phyloP scores from a whole-genome alignment of 1,284 basidiomycete genomes.

The Ceratobasidium papillatum region DNA sequence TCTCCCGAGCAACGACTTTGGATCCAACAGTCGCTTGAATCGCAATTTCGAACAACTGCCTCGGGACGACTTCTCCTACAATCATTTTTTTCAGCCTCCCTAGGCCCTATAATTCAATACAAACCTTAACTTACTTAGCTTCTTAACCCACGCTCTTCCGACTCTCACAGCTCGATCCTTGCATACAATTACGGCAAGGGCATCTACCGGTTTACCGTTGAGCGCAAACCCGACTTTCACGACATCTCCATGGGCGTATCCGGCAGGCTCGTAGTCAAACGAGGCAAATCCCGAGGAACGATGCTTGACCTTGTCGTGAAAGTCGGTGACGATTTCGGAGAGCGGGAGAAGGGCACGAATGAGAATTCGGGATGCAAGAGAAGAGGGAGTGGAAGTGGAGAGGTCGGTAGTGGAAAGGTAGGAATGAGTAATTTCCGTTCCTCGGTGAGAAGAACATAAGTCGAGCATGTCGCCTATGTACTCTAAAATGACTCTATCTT shows the following conservation, averaged over 20 bases:
- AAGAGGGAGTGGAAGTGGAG: constrained; percentile 55
- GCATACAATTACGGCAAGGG: constrained; percentile 89
- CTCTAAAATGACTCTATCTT: too few species aligned
- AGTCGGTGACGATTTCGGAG: constrained; percentile 90
- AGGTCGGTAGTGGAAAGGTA: constrained; percentile 67
- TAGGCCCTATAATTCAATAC: neutral
- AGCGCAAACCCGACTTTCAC: constrained; percentile 85
- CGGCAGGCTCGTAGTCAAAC: constrained; percentile 94
- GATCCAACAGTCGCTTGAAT: constrained; percentile 89
- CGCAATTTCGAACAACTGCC: constrained; percentile 93
- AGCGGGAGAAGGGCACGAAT: constrained; percentile 85
- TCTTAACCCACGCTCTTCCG: constrained; percentile 85
- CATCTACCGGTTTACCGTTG: constrained; percentile 88
- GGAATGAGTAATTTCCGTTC: constrained; percentile 78
- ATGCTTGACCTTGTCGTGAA: constrained; percentile 92
- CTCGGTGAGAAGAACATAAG: constrained; percentile 81
- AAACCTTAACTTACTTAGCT: constrained; percentile 71
- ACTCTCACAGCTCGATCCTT: constrained; percentile 70
- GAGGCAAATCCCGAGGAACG: constrained; percentile 91
- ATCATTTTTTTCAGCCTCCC: neutral
- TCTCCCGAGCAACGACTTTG: constrained; percentile 90
- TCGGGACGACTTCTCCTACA: constrained; percentile 86
- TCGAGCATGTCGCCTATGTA: constrained; percentile 94
- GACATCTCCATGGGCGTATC: constrained; percentile 80
- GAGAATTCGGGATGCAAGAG: constrained; percentile 68